phyloP scores from a whole-genome alignment of 805 yeast species.

The Saccharomyces kudriavzevii region DNA sequence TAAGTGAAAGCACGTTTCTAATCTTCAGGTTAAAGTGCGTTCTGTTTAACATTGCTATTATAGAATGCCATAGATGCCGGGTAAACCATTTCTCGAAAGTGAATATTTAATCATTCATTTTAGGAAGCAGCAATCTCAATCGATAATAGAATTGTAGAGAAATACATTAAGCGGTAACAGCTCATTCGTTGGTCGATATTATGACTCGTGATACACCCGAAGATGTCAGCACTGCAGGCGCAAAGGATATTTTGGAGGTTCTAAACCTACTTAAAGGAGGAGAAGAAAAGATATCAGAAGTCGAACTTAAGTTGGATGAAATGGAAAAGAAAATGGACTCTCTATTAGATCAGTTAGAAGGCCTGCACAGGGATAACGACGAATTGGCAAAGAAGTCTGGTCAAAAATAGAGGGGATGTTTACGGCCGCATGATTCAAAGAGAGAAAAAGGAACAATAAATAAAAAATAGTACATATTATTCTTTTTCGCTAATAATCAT shows the following conservation, averaged over 20 bases:
- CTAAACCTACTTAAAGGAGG: slow-evolving; percentile 58
- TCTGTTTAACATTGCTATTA: no score
- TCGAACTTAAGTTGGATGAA: slow-evolving; percentile 58
- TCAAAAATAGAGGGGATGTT: neutral
- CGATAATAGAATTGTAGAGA: neutral
- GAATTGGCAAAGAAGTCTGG: neutral
- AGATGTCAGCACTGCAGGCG: slow-evolving; percentile 87
- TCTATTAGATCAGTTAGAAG: slow-evolving; percentile 42
- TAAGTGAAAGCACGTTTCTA: no score
- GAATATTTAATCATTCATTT: neutral
- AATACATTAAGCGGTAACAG: neutral
- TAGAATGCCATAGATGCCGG: no score
- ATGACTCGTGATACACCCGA: slow-evolving; percentile 59
- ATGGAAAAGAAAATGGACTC: slow-evolving; percentile 58
- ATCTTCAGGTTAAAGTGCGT: no score
- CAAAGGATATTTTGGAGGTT: slow-evolving; percentile 47
- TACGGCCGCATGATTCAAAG: neutral
- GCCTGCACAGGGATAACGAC: slow-evolving; percentile 3
- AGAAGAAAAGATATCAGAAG: slow-evolving; percentile 51
- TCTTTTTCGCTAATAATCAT: neutral
- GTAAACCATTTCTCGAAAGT: neutral
- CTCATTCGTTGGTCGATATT: neutral
- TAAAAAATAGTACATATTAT: neutral
- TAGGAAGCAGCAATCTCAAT: neutral
- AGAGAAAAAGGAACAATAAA: neutral